Conservation (phyloP, 2,329 filamentous ascomycete species). For the Xylariaceae sp. region DNA sequence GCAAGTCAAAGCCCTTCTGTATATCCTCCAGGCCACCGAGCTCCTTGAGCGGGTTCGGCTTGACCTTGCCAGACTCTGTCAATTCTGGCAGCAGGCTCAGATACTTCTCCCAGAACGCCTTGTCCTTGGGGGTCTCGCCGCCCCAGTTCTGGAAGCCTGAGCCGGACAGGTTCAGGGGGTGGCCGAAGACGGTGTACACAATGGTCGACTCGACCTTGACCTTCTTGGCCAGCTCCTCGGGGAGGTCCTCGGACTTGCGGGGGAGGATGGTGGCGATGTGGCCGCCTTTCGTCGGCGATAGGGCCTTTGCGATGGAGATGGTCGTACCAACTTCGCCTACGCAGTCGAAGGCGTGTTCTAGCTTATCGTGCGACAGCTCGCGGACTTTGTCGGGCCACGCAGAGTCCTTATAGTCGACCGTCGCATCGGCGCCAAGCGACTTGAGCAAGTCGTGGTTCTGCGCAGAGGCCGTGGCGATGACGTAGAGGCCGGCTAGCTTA, state of each 20-base stretch:
- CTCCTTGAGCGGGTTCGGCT: slow-evolving; percentile 27
- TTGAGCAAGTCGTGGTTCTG: slow-evolving; percentile 24
- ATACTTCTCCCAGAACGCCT: slow-evolving; percentile 30
- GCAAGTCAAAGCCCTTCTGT: slow-evolving; percentile 24
- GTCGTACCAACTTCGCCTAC: slow-evolving; percentile 25
- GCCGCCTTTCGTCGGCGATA: slow-evolving; percentile 30
- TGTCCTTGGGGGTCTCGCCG: slow-evolving; percentile 26
- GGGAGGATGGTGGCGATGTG: slow-evolving; percentile 24
- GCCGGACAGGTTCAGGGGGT: slow-evolving; percentile 17
- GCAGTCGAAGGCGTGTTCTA: slow-evolving; percentile 28
- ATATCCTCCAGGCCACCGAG: slow-evolving; percentile 27
- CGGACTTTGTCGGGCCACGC: slow-evolving; percentile 52
- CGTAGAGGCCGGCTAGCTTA: slow-evolving; percentile 24
- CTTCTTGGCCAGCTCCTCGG: slow-evolving; percentile 24
- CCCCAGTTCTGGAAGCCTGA: slow-evolving; percentile 25
- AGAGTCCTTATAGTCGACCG: slow-evolving; percentile 36
- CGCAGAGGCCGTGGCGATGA: slow-evolving; percentile 25
- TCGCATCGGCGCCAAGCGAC: slow-evolving; percentile 23
- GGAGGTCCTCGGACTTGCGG: slow-evolving; percentile 16
- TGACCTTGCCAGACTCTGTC: slow-evolving; percentile 26
- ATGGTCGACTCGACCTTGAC: slow-evolving; percentile 30
- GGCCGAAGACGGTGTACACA: slow-evolving; percentile 30
- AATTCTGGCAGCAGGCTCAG: slow-evolving; percentile 25
- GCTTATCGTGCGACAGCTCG: slow-evolving; percentile 55
- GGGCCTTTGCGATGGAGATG: slow-evolving; percentile 18